A percentile compares a stretch with the other conserved stretches of the same genome.
Evolutionary conservation across 1,139 yeast genomes (phyloP).

Genomic region (Casaregolazyma lundiana): DNA sequence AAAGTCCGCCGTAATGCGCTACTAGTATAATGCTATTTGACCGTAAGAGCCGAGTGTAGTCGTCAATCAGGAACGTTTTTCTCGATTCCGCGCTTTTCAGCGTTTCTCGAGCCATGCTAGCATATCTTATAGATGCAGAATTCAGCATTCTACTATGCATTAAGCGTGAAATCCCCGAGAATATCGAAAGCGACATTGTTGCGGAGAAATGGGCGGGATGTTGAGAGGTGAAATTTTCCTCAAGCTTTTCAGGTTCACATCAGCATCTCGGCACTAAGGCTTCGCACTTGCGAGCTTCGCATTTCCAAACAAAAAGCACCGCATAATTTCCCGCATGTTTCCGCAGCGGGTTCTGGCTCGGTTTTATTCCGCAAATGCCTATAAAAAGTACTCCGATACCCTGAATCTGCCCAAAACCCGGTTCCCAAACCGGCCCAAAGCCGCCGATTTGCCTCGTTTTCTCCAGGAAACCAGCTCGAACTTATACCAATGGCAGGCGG

Average conservation of each 20-base stretch:
- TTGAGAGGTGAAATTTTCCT: background rate
- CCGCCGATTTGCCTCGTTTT: constrained; percentile 24
- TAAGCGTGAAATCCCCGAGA: background rate
- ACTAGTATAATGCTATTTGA: constrained; percentile 64
- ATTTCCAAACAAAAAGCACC: background rate
- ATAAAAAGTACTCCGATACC: constrained; percentile 40
- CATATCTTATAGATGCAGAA: background rate
- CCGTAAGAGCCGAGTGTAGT: constrained; percentile 67
- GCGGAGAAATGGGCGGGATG: background rate
- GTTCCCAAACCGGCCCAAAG: constrained; percentile 47
- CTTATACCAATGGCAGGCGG: constrained; percentile 43
- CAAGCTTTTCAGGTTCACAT: too few species aligned
- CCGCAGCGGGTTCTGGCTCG: background rate
- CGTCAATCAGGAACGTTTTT: constrained; percentile 79
- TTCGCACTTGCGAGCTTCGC: background rate
- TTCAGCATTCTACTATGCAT: background rate
- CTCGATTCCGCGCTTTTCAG: constrained; percentile 34
- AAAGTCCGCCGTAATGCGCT: constrained; percentile 77
- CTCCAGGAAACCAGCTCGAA: constrained; percentile 36
- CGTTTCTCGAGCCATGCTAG: constrained; percentile 14
- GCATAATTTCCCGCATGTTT: background rate
- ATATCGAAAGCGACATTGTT: background rate
- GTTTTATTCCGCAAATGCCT: background rate
- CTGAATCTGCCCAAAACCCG: constrained; percentile 49
- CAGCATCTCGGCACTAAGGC: background rate